Evolutionary conservation across 345 rosid genomes (phyloP).

Genomic region (Nasturtium officinale): DNA sequence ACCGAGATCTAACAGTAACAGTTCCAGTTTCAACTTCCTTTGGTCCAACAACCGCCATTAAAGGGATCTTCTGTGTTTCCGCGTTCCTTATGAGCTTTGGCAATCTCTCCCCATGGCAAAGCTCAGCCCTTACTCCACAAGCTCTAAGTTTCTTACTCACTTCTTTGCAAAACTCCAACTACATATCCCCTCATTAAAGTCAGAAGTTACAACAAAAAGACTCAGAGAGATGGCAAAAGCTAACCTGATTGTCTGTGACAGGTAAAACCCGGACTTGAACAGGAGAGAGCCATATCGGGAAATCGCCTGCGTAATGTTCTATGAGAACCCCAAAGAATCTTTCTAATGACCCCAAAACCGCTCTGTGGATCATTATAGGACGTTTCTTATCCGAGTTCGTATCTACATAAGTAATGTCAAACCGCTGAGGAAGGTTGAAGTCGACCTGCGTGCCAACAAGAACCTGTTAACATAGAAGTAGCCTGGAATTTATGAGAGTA

Average conservation of each 20-base stretch:
- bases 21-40: constrained; percentile 77
- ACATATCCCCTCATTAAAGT: constrained; percentile 21
- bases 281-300: constrained; percentile 93
- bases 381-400: constrained; percentile 76
- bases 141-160: constrained; percentile 57
- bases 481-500: background rate
- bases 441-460: constrained; percentile 65
- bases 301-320: constrained; percentile 97
- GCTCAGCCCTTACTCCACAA: constrained; percentile 70
- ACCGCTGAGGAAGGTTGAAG: constrained; percentile 86
- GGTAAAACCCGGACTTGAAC: constrained; percentile 88
- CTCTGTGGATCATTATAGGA: constrained; percentile 97
- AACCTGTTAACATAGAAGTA: constrained; percentile 5
- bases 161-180: constrained; percentile 77
- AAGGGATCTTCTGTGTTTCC: constrained; percentile 87
- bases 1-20: constrained; percentile 81
- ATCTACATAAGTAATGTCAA: constrained; percentile 85
- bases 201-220: background rate
- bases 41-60: constrained; percentile 92
- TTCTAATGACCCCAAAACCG: constrained; percentile 90
- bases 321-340: constrained; percentile 92
- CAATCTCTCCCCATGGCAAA: constrained; percentile 85
- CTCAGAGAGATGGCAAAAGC: constrained; percentile 11
- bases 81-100: constrained; percentile 92
- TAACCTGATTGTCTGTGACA: constrained; percentile 88